A percentile compares a stretch with the other conserved stretches of the same genome.
These are phyloP conservation scores for Heimioporus sp. DNA, from an alignment of 768 basidiomycete genomes.

Conservation along the genomic window DNA sequence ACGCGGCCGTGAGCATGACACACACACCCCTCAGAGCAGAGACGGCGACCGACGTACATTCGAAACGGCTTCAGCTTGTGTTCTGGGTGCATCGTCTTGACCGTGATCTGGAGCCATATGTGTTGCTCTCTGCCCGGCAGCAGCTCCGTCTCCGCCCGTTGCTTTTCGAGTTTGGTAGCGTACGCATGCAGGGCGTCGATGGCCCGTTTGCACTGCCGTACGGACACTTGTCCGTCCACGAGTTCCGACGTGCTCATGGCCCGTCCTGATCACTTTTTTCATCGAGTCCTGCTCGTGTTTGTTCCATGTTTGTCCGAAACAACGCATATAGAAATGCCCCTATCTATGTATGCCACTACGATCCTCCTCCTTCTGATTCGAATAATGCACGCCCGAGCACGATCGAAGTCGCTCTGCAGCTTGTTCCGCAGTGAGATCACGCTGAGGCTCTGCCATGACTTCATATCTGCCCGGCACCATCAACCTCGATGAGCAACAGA, in stretches of 20 bases:
- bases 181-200: slow-evolving; percentile 76
- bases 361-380: too few relatives aligned
- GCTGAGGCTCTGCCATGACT: slow-evolving; percentile 86
- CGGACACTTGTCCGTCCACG: slow-evolving; percentile 69
- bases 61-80: slow-evolving; percentile 77
- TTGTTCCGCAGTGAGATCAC: slow-evolving; percentile 88
- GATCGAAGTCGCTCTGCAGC: slow-evolving; percentile 66
- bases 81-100: slow-evolving; percentile 77
- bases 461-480: slow-evolving; percentile 59
- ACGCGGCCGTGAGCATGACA: slow-evolving; percentile 3
- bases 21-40: neutral
- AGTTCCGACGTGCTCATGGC: slow-evolving; percentile 50
- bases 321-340: too few relatives aligned
- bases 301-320: slow-evolving; percentile 14
- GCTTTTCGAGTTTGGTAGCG: slow-evolving; percentile 57
- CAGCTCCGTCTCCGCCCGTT: slow-evolving; percentile 72
- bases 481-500: neutral
- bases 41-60: slow-evolving; percentile 60
- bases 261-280: neutral
- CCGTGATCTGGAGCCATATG: slow-evolving; percentile 86
- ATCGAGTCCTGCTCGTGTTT: neutral
- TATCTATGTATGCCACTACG: too few relatives aligned
- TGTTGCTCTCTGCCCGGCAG: slow-evolving; percentile 76
- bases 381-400: slow-evolving; percentile 61
- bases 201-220: slow-evolving; percentile 73